Percentiles rank a stretch among this genome's conserved stretches.
Conservation (phyloP, 2,329 filamentous ascomycete genomes). For the Alternaria gansuensis region DNA sequence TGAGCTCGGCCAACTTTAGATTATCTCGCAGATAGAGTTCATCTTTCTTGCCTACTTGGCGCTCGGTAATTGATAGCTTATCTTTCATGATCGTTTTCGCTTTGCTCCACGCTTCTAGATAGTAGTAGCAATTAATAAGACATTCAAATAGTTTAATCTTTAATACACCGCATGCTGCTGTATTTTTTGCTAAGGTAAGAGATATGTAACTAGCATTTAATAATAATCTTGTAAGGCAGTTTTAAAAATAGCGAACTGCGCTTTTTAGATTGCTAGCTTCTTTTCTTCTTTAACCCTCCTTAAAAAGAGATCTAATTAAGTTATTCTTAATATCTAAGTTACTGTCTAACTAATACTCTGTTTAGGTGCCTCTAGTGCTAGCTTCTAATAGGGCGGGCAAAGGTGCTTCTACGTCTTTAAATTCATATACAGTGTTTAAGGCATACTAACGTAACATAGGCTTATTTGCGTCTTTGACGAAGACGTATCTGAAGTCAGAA, state of each 20-base stretch:
- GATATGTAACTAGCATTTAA: constrained; percentile 21
- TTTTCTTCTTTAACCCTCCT: constrained; percentile 27
- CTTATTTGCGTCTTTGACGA: constrained; percentile 26
- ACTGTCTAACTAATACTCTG: constrained; percentile 29
- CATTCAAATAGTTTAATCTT: constrained; percentile 25
- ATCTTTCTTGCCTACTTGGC: constrained; percentile 28
- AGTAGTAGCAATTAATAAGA: constrained; percentile 26
- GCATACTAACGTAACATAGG: constrained; percentile 34
- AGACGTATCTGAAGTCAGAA: constrained; percentile 37
- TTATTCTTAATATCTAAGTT: constrained; percentile 34
- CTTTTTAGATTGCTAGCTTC: constrained; percentile 24
- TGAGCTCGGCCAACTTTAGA: constrained; percentile 25
- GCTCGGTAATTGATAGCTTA: constrained; percentile 32
- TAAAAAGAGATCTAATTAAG: constrained; percentile 29
- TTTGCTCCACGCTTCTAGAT: constrained; percentile 22
- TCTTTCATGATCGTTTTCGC: constrained; percentile 30
- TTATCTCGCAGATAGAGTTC: constrained; percentile 28
- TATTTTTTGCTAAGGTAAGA: constrained; percentile 18
- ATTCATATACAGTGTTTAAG: constrained; percentile 36
- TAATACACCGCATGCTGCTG: constrained; percentile 17
- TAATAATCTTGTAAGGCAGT: constrained; percentile 27
- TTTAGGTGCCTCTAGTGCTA: constrained; percentile 17
- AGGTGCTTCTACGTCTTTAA: constrained; percentile 23
- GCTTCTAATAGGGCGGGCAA: constrained; percentile 22
- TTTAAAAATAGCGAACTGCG: constrained; percentile 28